phyloP scores from a whole-genome alignment of 176 grass and related monocot species.

The Urochloa ruziziensis region DNA sequence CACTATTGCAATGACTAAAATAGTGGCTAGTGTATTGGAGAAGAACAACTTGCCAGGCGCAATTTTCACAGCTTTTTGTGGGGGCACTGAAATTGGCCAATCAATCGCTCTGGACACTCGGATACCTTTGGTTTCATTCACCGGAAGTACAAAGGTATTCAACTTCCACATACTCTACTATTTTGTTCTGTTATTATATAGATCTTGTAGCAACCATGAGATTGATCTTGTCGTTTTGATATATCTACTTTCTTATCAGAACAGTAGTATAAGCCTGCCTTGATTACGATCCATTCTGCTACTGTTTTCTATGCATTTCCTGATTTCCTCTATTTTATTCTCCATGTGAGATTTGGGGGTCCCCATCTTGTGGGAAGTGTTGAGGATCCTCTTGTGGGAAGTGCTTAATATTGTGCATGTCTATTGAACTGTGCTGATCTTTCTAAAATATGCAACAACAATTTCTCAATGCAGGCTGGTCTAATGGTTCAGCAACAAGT shows the following conservation, averaged over 20 bases:
- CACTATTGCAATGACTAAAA: slow-evolving; percentile 93
- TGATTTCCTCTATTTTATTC: not conserved
- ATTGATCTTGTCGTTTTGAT: not conserved
- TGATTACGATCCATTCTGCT: not conserved
- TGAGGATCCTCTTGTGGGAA: not conserved
- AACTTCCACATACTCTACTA: not conserved
- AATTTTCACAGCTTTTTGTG: slow-evolving; percentile 97
- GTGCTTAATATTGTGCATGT: not conserved
- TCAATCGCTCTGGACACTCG: slow-evolving; percentile 75
- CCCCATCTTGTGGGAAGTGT: not conserved
- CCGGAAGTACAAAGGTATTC: slow-evolving; percentile 89
- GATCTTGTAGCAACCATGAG: not conserved
- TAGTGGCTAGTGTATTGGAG: slow-evolving; percentile 84
- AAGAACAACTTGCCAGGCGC: slow-evolving; percentile 90
- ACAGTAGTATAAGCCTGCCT: not conserved
- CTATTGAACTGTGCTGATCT: not conserved
- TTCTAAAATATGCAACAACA: not conserved
- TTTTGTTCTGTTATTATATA: not conserved
- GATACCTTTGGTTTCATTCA: slow-evolving; percentile 94
- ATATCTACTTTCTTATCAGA: not conserved
- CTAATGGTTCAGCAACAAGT: slow-evolving; percentile 82
- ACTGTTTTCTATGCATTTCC: not conserved
- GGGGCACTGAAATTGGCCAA: slow-evolving; percentile 85
- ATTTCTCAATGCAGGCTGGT: slow-evolving; percentile 68
- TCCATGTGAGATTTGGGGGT: not conserved